Evolutionary conservation across 75 land plant genomes (phyloP).

Genomic region (Pinus albicaulis): DNA sequence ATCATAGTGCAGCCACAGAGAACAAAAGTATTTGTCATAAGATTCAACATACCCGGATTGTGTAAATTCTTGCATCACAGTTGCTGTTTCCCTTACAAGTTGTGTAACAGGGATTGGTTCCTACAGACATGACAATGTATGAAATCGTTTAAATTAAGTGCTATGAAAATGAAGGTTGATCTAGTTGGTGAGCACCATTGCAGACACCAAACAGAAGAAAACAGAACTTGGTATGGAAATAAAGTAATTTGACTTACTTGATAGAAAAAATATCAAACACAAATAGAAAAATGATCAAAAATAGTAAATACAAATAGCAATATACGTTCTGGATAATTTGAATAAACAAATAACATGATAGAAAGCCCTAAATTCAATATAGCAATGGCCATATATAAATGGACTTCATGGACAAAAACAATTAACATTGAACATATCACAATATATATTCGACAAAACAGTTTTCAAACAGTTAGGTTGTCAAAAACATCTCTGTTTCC

Average conservation of each 20-base stretch:
- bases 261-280: not conserved
- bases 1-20: not conserved
- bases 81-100: conserved; percentile 95
- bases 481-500: not conserved
- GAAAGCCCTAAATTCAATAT: not conserved
- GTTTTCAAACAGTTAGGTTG: not conserved
- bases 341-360: not conserved
- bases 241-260: not conserved
- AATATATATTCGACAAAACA: not conserved
- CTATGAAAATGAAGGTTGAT: not conserved
- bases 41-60: conserved; percentile 84
- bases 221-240: not conserved
- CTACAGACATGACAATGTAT: conserved; percentile 26
- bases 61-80: conserved; percentile 99
- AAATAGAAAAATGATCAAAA: not conserved
- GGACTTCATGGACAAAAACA: not conserved
- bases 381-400: not conserved
- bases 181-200: not conserved
- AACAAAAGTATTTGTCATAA: not conserved
- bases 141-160: not conserved
- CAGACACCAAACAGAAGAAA: not conserved
- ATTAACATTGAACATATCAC: not conserved
- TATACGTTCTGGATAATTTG: not conserved
- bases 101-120: conserved; percentile 96
- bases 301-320: too few species aligned